A percentile compares a stretch with the other conserved stretches of the same genome.
Evolutionary conservation across 1,284 basidiomycete genomes (phyloP).

Genomic region (Boletus albobrunnescens): DNA sequence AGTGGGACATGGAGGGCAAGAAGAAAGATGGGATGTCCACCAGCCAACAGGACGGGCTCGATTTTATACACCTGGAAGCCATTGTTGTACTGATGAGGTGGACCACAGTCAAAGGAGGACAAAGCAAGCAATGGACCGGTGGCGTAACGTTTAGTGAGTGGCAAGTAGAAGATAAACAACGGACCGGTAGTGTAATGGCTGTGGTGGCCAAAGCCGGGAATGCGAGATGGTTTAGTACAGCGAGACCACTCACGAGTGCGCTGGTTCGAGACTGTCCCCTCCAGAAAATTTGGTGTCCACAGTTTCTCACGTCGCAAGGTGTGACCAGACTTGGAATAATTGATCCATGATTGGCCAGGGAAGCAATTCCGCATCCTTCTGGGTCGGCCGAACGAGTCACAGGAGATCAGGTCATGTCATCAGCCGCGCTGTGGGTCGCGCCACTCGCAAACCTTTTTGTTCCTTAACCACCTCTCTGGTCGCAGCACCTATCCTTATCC

Average conservation of each 20-base stretch:
- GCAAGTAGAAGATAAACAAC: no score
- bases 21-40: not conserved
- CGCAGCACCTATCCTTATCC: no score
- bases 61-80: constrained; percentile 16
- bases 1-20: constrained; percentile 6
- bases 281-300: constrained; percentile 85
- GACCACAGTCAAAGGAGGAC: not conserved
- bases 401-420: constrained; percentile 77
- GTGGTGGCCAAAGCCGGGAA: constrained; percentile 77
- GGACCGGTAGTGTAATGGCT: constrained; percentile 63
- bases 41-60: not conserved
- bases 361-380: constrained; percentile 86
- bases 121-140: constrained; percentile 27
- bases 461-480: no score
- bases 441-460: constrained; percentile 69
- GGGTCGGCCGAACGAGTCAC: constrained; percentile 83
- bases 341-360: constrained; percentile 75
- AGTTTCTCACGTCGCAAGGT: constrained; percentile 58
- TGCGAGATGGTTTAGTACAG: constrained; percentile 66
- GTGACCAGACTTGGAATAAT: constrained; percentile 72
- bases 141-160: no score
- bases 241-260: constrained; percentile 63
- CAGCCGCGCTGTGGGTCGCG: constrained; percentile 76
- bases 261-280: constrained; percentile 87
- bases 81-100: constrained; percentile 1